Base-by-base conservation (phyloP, 108 stramenopile species). In the Cyclotella sp. region DNA sequence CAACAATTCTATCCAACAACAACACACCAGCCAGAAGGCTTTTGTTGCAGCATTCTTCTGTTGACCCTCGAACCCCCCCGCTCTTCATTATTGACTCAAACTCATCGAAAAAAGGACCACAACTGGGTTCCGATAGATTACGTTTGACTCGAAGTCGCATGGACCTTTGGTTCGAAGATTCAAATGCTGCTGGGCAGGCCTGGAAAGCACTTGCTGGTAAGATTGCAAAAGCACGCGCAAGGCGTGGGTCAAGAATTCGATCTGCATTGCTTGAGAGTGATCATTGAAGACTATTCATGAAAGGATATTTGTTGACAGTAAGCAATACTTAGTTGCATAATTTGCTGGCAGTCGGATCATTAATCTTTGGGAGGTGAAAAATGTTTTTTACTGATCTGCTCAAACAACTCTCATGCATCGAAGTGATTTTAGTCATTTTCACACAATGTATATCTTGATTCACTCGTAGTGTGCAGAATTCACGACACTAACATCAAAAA, bases 141-240 rank as follows among this genome's bases (percentile, higher is more conserved):
- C 74, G 61, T 13, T 29, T 84, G 28, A 73, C 64, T 53, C 79
- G 72, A 40, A 91, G 89, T 69, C 62, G 85, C n/a, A 64, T 93
- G 69, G 92, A 93, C 70, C 70, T 95, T 44, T 95, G 95, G 95
- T 95, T 93, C 69, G 95, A 95, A 78, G 87, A 95, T 82, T 58
- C 82, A 26, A 83, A 84, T 67, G 85, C 89, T 15, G 85, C 84
- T 27, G 68, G 76, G 12, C 71, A 82, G 26, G 91, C 95, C 9
- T 86, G 81, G 62, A 83, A 80, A 30, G 72, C 79, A 18, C 64
- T 88, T n/a, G 67, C 78, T 9, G 55, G 70, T 13, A 88, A 86
- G 60, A 83, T 88, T 64, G 77, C 71, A 27, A 83, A 79, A 63
- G 85, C 87, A 51, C 70, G 78, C 30, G 75, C 84, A n/a, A 72